Conservation (phyloP, 2,329 filamentous ascomycete genomes). For the Hypoxylon sp. region DNA sequence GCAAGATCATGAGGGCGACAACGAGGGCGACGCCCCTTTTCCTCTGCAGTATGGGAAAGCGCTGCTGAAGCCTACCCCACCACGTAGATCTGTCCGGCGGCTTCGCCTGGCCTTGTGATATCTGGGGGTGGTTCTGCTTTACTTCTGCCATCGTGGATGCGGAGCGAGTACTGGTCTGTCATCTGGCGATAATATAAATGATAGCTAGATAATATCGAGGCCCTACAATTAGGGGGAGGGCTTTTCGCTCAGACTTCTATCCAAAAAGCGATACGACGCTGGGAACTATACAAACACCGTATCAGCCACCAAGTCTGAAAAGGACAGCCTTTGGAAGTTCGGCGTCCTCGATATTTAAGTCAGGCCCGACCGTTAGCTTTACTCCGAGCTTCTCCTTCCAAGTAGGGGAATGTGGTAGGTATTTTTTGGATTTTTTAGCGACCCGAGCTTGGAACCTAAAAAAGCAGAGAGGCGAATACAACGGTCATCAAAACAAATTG, state of each 20-base stretch:
- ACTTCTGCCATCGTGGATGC: slow-evolving; percentile 35
- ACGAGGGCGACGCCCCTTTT: slow-evolving; percentile 50
- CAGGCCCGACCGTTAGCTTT: not conserved
- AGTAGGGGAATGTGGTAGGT: slow-evolving; percentile 15
- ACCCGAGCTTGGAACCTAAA: slow-evolving; percentile 10
- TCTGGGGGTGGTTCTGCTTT: slow-evolving; percentile 27
- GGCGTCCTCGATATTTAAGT: slow-evolving; percentile 5
- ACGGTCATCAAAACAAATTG: slow-evolving; percentile 27
- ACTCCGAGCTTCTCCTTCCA: not conserved
- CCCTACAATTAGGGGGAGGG: not conserved
- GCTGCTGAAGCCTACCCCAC: slow-evolving; percentile 44
- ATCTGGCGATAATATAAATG: slow-evolving; percentile 27
- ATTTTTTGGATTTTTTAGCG: slow-evolving; percentile 4
- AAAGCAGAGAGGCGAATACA: slow-evolving; percentile 24
- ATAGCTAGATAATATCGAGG: not conserved
- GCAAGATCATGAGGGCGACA: slow-evolving; percentile 52
- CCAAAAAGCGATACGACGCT: not conserved
- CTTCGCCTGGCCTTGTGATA: slow-evolving; percentile 23
- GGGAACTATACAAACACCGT: not conserved
- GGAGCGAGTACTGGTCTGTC: slow-evolving; percentile 10
- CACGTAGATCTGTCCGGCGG: slow-evolving; percentile 38
- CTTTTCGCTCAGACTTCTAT: not conserved
- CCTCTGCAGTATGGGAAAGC: slow-evolving; percentile 51
- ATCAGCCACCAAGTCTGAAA: not conserved
- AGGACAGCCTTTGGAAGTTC: not conserved